phyloP scores from a whole-genome alignment of 2,329 filamentous ascomycete genomes.

The Colletotrichum destructivum region DNA sequence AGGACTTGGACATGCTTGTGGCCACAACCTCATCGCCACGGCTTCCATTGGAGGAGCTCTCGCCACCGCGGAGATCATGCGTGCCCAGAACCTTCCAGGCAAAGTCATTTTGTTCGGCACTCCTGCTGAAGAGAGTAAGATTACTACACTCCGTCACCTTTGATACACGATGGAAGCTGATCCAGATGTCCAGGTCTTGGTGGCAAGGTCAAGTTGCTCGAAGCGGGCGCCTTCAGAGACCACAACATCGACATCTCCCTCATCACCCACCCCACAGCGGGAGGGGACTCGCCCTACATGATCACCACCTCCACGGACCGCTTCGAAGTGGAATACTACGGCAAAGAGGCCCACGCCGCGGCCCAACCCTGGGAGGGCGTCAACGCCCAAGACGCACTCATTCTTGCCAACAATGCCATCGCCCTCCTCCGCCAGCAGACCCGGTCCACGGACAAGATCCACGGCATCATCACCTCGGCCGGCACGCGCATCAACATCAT shows the following conservation, averaged over 20 bases:
- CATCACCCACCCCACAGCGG: conserved; percentile 48
- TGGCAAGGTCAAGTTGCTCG: conserved; percentile 62
- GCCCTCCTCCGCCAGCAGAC: conserved; percentile 66
- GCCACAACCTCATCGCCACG: conserved; percentile 61
- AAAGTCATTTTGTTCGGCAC: conserved; percentile 65
- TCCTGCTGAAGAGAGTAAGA: conserved; percentile 62
- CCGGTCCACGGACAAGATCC: conserved; percentile 63
- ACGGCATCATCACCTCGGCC: conserved; percentile 61
- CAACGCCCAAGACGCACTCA: conserved; percentile 66
- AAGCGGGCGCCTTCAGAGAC: conserved; percentile 57
- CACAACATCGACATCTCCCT: conserved; percentile 50
- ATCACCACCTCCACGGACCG: conserved; percentile 39
- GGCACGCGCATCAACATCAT: conserved; percentile 60
- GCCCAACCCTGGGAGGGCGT: conserved; percentile 65
- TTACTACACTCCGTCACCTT: conserved; percentile 6
- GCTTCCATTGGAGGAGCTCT: conserved; percentile 63
- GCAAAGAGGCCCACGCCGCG: conserved; percentile 62
- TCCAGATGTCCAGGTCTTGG: conserved; percentile 54
- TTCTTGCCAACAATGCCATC: conserved; percentile 58
- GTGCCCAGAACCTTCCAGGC: conserved; percentile 57
- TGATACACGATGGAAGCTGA: background rate
- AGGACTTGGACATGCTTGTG: conserved; percentile 55
- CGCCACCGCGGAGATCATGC: conserved; percentile 62
- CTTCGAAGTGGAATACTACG: conserved; percentile 57
- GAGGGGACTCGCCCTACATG: conserved; percentile 32